A percentile compares a stretch with the other conserved stretches of the same genome.
Conservation (phyloP, 2,329 filamentous ascomycete genomes). For the Fulvia fulva region DNA sequence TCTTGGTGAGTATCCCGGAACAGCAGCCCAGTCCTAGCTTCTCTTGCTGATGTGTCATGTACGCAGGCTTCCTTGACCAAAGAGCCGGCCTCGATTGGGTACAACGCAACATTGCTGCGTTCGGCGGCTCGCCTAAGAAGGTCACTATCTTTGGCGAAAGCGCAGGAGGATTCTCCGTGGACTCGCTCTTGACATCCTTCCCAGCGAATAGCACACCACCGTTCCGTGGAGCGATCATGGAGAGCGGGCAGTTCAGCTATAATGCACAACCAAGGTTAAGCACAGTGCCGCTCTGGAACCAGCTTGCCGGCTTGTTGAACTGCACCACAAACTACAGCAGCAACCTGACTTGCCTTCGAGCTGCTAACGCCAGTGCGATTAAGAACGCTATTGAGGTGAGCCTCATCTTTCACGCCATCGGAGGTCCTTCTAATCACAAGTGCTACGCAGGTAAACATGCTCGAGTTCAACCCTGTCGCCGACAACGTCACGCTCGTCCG, state of each 20-base stretch:
- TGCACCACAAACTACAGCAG: constrained; percentile 27
- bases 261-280: constrained; percentile 12
- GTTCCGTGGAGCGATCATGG: constrained; percentile 34
- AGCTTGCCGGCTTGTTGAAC: constrained; percentile 25
- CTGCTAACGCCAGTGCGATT: constrained; percentile 31
- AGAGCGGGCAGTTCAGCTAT: constrained; percentile 32
- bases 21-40: no score
- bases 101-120: constrained; percentile 35
- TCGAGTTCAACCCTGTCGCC: constrained; percentile 30
- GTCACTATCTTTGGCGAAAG: constrained; percentile 37
- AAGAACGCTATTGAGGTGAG: constrained; percentile 30
- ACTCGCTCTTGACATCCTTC: constrained; percentile 32
- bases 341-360: constrained; percentile 31
- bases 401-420: neutral
- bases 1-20: constrained; percentile 15
- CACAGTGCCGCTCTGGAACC: constrained; percentile 24
- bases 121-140: constrained; percentile 36
- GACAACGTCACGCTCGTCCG: constrained; percentile 34
- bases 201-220: constrained; percentile 25
- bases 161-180: constrained; percentile 32
- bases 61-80: constrained; percentile 36
- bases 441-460: constrained; percentile 11
- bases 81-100: constrained; percentile 37
- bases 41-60: neutral
- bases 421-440: neutral